Evolutionary conservation across 148 eudicot genomes (phyloP), one percentile per base, ranked within the genome.

Genomic region (Rhododendron ovatum): DNA sequence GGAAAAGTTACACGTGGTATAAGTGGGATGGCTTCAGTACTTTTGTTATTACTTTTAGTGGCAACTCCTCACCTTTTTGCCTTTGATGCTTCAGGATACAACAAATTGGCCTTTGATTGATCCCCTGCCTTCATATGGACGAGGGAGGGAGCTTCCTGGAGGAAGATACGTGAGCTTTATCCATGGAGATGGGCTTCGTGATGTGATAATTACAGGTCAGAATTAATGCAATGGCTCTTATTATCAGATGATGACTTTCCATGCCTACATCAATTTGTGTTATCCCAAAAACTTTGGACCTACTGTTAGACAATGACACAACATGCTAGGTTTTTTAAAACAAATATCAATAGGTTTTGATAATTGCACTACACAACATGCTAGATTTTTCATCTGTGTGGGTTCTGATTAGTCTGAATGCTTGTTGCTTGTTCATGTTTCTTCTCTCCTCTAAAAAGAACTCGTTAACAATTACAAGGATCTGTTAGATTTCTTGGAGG

Each of bases 51-150:
- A 55, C 26, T 5, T 33, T 41, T 77, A n/a, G 14, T 30, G 12
- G 24, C 67, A 65, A 11, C 10, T 30, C 15, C 12, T 35, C n/a
- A 86, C 30, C 30, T 10, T 84, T 84, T 45, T 77, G 28, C 11
- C 14, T 79, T 88, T 83, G 63, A 84, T 93, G 77, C 82, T 83
- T 59, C 90, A 97, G 99, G 94, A 93, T 85, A 90, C 95, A 48
- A 75, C 83, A 28, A 79, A 90, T 65, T 97, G 99, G 99, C 99
- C 98, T 73, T 88, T 95, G 87, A 91, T 94, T 86, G 91, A 90
- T 83, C 98, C 99, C 4, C 79, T 97, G 92, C 99, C 99, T 77
- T 95, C 99, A 83, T 97, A 97, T 88, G 99, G 99, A 84, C 91
- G 98, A 90, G 99, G 99, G 67, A 93, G 99, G 89, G 99, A 97